phyloP scores from a whole-genome alignment of 805 yeast species.

The Yarrowia porcina region DNA sequence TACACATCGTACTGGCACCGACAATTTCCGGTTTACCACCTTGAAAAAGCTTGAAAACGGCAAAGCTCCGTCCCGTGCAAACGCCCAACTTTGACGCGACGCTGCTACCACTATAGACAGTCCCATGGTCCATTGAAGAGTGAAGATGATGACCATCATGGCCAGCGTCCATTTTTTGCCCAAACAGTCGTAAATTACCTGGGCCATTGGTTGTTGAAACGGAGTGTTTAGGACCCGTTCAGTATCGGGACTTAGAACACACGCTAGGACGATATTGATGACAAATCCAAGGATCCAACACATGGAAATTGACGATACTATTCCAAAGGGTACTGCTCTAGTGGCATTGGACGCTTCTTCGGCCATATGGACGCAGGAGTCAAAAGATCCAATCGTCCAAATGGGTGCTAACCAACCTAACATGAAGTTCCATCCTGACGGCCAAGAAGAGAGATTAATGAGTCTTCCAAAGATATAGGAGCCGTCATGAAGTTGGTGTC shows the following conservation, averaged over 20 bases:
- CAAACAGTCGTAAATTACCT: slow-evolving; percentile 57
- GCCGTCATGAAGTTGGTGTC: slow-evolving; percentile 46
- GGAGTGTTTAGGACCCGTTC: slow-evolving; percentile 43
- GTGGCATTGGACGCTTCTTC: slow-evolving; percentile 67
- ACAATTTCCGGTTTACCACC: slow-evolving; percentile 51
- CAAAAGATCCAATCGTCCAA: slow-evolving; percentile 75
- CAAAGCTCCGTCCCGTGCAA: slow-evolving; percentile 72
- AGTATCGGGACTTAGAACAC: slow-evolving; percentile 50
- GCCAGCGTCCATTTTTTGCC: slow-evolving; percentile 66
- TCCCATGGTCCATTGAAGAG: slow-evolving; percentile 66
- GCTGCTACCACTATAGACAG: slow-evolving; percentile 59
- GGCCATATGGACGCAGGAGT: slow-evolving; percentile 67
- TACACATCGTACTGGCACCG: slow-evolving; percentile 70
- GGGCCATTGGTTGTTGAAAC: slow-evolving; percentile 64
- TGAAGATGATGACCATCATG: slow-evolving; percentile 54
- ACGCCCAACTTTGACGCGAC: slow-evolving; percentile 71
- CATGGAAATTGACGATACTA: slow-evolving; percentile 52
- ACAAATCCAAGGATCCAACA: slow-evolving; percentile 60
- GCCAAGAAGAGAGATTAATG: slow-evolving; percentile 53
- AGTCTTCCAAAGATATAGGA: slow-evolving; percentile 53
- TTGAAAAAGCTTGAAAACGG: slow-evolving; percentile 58
- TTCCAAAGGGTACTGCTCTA: slow-evolving; percentile 62
- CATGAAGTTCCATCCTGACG: slow-evolving; percentile 55
- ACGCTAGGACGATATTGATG: slow-evolving; percentile 51
- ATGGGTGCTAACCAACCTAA: slow-evolving; percentile 61